Percentiles rank a stretch among this genome's conserved stretches.
Conservation (phyloP, 331 rosid species). For the Saraca asoca region DNA sequence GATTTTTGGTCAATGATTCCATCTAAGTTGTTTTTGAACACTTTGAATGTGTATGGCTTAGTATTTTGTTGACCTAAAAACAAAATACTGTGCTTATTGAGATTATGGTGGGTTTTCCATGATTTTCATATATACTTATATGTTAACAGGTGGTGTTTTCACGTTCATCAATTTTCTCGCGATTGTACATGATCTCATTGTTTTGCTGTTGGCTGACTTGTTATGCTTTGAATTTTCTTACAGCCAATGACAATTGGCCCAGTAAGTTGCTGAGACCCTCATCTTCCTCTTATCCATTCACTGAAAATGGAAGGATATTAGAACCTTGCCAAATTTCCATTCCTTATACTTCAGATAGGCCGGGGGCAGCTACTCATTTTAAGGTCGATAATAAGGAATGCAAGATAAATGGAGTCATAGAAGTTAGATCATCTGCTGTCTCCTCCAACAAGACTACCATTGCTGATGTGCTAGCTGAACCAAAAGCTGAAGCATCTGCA, state of each 20-base stretch:
- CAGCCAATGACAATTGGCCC: conserved; percentile 76
- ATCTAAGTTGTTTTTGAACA: not conserved
- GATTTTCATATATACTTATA: conserved; percentile 7
- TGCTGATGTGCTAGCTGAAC: too few relatives aligned
- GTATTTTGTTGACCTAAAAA: conserved; percentile 30
- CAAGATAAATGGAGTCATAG: conserved; percentile 64
- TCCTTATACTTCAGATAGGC: conserved; percentile 48
- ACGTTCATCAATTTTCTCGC: conserved; percentile 27
- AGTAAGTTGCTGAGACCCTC: conserved; percentile 60
- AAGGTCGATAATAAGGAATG: conserved; percentile 57
- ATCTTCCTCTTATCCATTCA: conserved; percentile 44
- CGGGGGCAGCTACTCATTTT: conserved; percentile 41
- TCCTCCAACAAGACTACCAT: too few relatives aligned
- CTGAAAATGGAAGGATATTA: conserved; percentile 70
- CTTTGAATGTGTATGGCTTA: conserved; percentile 17
- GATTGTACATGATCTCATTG: conserved; percentile 24
- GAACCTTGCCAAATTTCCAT: conserved; percentile 59
- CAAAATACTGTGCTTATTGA: conserved; percentile 21
- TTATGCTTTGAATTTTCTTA: conserved; percentile 46
- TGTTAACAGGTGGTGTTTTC: conserved; percentile 20
- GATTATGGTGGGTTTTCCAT: conserved; percentile 28
- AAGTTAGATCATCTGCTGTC: conserved; percentile 28
- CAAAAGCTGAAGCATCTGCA: conserved; percentile 5
- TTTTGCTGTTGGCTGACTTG: conserved; percentile 42
- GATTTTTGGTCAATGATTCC: conserved; percentile 31